These are phyloP conservation scores for Aspergillus nanangensis DNA, from an alignment of 495 filamentous ascomycete genomes.

Conservation along the genomic window DNA sequence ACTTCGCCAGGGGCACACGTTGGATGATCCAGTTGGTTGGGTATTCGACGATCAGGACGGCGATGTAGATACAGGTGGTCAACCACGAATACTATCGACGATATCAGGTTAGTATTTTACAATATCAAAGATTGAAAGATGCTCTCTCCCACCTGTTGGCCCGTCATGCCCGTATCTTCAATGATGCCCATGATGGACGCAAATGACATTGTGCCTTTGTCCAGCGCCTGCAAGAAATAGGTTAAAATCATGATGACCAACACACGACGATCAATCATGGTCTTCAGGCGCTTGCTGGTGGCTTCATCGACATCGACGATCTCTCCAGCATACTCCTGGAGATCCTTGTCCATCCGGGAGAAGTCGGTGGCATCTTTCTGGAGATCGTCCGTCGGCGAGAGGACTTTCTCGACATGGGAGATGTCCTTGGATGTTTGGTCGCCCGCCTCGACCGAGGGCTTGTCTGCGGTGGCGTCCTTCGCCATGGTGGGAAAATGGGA, in stretches of 20 bases:
- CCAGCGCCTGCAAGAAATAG: slow-evolving; percentile 70
- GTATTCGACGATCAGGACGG: slow-evolving; percentile 51
- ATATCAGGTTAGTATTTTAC: neutral
- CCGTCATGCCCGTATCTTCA: slow-evolving; percentile 48
- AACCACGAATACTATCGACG: slow-evolving; percentile 46
- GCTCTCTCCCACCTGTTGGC: slow-evolving; percentile 47
- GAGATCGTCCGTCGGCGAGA: slow-evolving; percentile 31
- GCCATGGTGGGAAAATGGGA: slow-evolving; percentile 4
- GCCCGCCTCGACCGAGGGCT: neutral
- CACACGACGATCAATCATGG: slow-evolving; percentile 52
- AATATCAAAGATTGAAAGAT: neutral
- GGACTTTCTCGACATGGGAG: slow-evolving; percentile 44
- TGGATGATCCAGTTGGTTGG: slow-evolving; percentile 57
- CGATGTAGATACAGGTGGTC: slow-evolving; percentile 51
- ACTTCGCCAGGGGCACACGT: slow-evolving; percentile 56
- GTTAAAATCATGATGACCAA: slow-evolving; percentile 45
- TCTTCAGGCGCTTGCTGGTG: slow-evolving; percentile 46
- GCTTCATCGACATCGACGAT: slow-evolving; percentile 48
- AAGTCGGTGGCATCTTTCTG: slow-evolving; percentile 49
- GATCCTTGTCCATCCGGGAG: slow-evolving; percentile 56
- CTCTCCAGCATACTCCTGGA: slow-evolving; percentile 56
- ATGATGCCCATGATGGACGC: slow-evolving; percentile 66
- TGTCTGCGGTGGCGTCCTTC: neutral
- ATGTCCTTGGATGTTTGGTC: slow-evolving; percentile 28
- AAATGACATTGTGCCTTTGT: slow-evolving; percentile 68